Evolutionary conservation across 176 grass and related monocot species (phyloP).

Genomic region (Ensete glaucum): DNA sequence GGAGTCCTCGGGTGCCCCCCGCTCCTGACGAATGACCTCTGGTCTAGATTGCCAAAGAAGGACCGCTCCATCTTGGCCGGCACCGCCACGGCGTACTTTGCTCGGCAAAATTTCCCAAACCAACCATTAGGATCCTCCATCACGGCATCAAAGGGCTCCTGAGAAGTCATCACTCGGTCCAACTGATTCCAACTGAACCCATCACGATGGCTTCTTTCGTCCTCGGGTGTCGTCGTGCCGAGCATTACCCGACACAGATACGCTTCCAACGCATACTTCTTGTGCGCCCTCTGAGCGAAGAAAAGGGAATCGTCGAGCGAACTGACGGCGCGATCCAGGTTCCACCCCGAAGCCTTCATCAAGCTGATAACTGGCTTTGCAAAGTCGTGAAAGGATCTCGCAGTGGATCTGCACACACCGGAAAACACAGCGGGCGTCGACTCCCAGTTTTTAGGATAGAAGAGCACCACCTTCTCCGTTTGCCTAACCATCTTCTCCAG

Average conservation of each 20-base stretch:
- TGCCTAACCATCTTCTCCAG: constrained; percentile 28
- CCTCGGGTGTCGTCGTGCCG: not conserved
- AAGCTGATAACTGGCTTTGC: constrained; percentile 40
- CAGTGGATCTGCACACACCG: constrained; percentile 30
- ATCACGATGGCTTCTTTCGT: not conserved
- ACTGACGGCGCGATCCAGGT: constrained; percentile 23
- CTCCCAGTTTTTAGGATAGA: constrained; percentile 6
- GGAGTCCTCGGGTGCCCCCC: constrained; percentile 79
- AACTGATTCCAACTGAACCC: constrained; percentile 34
- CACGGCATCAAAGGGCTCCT: constrained; percentile 59
- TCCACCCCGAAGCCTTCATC: constrained; percentile 59
- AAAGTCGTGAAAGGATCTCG: constrained; percentile 59
- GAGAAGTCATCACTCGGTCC: constrained; percentile 40
- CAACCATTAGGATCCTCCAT: constrained; percentile 38
- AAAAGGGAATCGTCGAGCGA: constrained; percentile 24
- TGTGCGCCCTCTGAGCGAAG: constrained; percentile 45
- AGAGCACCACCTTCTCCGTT: constrained; percentile 9
- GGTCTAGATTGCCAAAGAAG: constrained; percentile 67
- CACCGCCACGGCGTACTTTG: constrained; percentile 47
- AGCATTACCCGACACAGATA: constrained; percentile 66
- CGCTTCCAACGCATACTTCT: constrained; percentile 55
- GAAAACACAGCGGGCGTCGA: constrained; percentile 35
- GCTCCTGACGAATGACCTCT: constrained; percentile 48
- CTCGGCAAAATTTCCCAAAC: constrained; percentile 71
- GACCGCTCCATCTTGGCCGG: constrained; percentile 54